Conservation (phyloP, 176 grass and related monocot genomes). For the Musa acuminata region DNA sequence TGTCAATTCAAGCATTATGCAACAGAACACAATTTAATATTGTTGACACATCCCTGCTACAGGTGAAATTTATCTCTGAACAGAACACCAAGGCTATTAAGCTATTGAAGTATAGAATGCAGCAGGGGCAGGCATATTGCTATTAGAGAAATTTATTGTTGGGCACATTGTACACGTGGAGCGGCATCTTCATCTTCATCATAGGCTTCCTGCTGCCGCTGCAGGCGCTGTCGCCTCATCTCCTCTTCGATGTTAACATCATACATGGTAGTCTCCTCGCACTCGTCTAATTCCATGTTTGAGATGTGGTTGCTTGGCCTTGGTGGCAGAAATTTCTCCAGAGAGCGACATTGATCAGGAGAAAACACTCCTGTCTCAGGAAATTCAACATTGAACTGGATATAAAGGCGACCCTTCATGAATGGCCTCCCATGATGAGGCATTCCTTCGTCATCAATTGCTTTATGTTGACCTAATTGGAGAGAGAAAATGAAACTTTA, state of each 20-base stretch:
- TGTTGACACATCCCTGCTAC: not conserved
- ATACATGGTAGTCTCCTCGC: slow-evolving; percentile 70
- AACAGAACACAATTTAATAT: no score
- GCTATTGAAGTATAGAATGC: not conserved
- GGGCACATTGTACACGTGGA: slow-evolving; percentile 82
- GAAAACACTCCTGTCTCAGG: slow-evolving; percentile 46
- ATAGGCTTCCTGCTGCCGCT: slow-evolving; percentile 57
- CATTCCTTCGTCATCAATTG: slow-evolving; percentile 92
- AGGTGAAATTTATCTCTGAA: not conserved
- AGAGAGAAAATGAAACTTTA: not conserved
- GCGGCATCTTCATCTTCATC: slow-evolving; percentile 58
- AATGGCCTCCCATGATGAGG: slow-evolving; percentile 75
- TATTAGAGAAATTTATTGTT: slow-evolving; percentile 35
- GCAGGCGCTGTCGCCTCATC: slow-evolving; percentile 62
- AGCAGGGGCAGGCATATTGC: not conserved
- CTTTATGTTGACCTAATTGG: slow-evolving; percentile 65
- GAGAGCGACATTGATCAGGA: slow-evolving; percentile 35
- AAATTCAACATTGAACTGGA: slow-evolving; percentile 80
- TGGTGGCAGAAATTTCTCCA: slow-evolving; percentile 57
- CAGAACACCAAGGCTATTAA: not conserved
- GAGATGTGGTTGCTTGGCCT: slow-evolving; percentile 32
- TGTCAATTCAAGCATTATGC: not conserved
- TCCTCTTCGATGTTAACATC: slow-evolving; percentile 93
- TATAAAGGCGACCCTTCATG: slow-evolving; percentile 81
- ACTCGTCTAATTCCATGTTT: slow-evolving; percentile 60